Base-by-base conservation (phyloP, 768 basidiomycete species). In the Lactifluus pinguis region DNA sequence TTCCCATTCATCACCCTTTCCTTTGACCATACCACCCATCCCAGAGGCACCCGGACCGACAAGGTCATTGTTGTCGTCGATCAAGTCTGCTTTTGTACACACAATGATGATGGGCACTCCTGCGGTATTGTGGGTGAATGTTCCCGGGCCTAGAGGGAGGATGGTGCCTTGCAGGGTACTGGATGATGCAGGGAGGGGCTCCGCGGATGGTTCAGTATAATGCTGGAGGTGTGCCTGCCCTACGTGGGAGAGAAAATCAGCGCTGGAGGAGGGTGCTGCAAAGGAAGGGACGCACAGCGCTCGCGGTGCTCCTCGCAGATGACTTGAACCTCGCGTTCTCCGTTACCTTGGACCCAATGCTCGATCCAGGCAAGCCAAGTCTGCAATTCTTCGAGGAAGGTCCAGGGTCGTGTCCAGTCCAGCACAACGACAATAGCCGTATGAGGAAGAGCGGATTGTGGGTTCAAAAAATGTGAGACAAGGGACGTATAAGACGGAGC, bases 321-420 rank as follows among this genome's bases (percentile, higher is more conserved):
- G 60, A 93, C 84, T 59, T 88, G 82, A 11, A 89, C 72, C 65
- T 92, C 91, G 51, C 88, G 76, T 8, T 85, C 79, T 0, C 75
- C 76, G 63, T 91, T 88, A 2, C 83, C 83, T 57, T 83, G 81
- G 0, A 82, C 80, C 91, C 92, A 93, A 29, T 73, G 73, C 68
- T 95, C 91, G 6, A 97, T 78, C 90, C 93, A 94, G 49, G 71
- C 73, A 50, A 98, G 74, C 95, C 95, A 98, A 49, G 75, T 80
- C 62, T 89, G 77, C 10, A 99, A 74, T 68, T 98, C 88, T 14
- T 87, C 83, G 2, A 97, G 75, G 71, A 98, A 98, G 1, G 85
- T 82, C 84, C 92, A 95, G 1, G 95, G 95, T 65, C 82, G 82
- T 66, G 93, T 95, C 95, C 97, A 99, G 72, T 99, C 95, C 10